phyloP scores from a whole-genome alignment of 2,329 filamentous ascomycete species.

The Cordyceps tenuipes region DNA sequence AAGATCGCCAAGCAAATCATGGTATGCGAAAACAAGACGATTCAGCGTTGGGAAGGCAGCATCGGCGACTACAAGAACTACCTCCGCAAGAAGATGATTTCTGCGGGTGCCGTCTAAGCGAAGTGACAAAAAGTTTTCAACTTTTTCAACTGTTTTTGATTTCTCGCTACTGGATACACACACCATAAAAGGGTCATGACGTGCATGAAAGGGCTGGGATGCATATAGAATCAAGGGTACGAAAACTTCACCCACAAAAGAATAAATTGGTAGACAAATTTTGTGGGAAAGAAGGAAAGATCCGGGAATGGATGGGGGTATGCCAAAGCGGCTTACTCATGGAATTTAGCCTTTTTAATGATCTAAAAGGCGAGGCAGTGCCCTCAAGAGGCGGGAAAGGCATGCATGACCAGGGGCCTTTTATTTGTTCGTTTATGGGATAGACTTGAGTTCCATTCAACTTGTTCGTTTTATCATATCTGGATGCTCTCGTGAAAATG shows the following conservation, averaged over 20 bases:
- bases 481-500: background rate
- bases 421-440: conserved; percentile 7
- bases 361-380: background rate
- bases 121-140: background rate
- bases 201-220: conserved; percentile 14
- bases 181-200: conserved; percentile 8
- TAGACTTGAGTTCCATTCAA: conserved; percentile 3
- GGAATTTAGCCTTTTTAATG: background rate
- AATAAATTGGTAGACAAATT: conserved; percentile 6
- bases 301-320: background rate
- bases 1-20: conserved; percentile 99
- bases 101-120: conserved; percentile 70
- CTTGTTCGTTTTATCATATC: background rate
- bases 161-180: conserved; percentile 11
- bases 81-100: conserved; percentile 98
- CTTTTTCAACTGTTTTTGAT: background rate
- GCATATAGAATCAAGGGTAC: conserved; percentile 17
- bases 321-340: background rate
- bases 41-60: conserved; percentile 76
- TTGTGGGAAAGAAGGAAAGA: background rate
- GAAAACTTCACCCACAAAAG: background rate
- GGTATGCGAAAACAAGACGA: conserved; percentile 97
- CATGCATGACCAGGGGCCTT: conserved; percentile 8
- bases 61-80: conserved; percentile 98
- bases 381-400: conserved; percentile 6